Base-by-base conservation (phyloP, 208 protist genomes). In the Blechomonas ayalai region DNA sequence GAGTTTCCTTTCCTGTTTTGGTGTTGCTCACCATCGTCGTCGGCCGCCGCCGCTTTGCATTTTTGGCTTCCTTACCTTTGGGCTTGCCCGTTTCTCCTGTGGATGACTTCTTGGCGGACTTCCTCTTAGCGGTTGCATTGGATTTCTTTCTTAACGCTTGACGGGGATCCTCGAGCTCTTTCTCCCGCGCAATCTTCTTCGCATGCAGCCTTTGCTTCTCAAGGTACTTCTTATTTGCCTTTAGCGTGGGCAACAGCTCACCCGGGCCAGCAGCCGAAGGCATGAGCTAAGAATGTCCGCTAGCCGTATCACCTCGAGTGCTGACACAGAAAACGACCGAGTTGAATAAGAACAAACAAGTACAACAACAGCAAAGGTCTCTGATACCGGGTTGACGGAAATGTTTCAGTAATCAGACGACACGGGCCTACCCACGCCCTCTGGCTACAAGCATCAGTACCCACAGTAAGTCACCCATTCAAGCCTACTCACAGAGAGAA, bases 181-280 rank as follows among this genome's bases (percentile, higher is more conserved):
- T 49, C 33, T 77, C 58, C 44, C 59, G 47, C 35, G 55, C 59
- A 10, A 52, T 47, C 0, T 52, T 41, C 64, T 63, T 74, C 20
- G 59, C 54, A 9, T 64, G 54, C n/a, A 70, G 71, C 62, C 67
- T 63, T 46, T 80, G 46, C 33, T 47, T 65, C 31, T 76, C 72
- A 26, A 75, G 64, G 36, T 70, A 84, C 24, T 71, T 68, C 52
- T 82, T 80, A 43, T 91, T 91, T 20, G 42, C 32, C 31, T 46
- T 43, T 28, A 70, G 33, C 8, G 15, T 19, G 20, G 54, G 47
- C 3, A 70, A 29, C 20, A 58, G 19, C 37, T 27, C 33, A 22
- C 12, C 23, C 16, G 20, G 18, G 25, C 18, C 19, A 5, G 12
- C 12, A 5, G 20, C 25, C 8, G 9, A 10, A 7, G 12, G 9